Evolutionary conservation across 768 basidiomycete genomes (phyloP).

Genomic region (Tulasnella sp.): DNA sequence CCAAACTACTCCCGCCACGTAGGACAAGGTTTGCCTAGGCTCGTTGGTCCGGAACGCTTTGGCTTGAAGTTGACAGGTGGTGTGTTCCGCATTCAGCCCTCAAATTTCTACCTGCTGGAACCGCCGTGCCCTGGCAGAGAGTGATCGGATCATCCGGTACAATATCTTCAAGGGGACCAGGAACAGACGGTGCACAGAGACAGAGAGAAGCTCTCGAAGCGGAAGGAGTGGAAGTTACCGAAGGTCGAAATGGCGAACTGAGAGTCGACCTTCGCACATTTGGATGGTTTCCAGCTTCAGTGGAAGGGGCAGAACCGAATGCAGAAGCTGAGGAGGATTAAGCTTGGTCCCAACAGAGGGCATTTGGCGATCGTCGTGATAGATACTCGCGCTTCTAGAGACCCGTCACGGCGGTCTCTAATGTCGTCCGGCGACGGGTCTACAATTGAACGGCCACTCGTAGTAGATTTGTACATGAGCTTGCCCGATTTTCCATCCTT

Average conservation of each 20-base stretch:
- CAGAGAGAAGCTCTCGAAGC: slow-evolving; percentile 67
- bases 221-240: slow-evolving; percentile 66
- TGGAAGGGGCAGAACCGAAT: background rate
- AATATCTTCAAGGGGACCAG: slow-evolving; percentile 69
- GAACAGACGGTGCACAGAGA: slow-evolving; percentile 61
- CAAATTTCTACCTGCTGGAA: slow-evolving; percentile 55
- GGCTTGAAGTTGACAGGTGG: too few relatives aligned
- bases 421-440: too few relatives aligned
- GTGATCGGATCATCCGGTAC: slow-evolving; percentile 58
- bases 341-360: background rate
- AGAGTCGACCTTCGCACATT: background rate
- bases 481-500: too few relatives aligned
- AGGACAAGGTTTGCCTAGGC: slow-evolving; percentile 48
- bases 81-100: slow-evolving; percentile 55
- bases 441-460: too few relatives aligned
- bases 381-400: too few relatives aligned
- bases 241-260: slow-evolving; percentile 9
- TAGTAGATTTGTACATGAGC: too few relatives aligned
- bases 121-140: slow-evolving; percentile 73
- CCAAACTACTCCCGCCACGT: slow-evolving; percentile 70
- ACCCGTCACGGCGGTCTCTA: too few relatives aligned
- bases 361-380: too few relatives aligned
- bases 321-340: background rate
- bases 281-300: slow-evolving; percentile 13
- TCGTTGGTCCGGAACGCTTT: too few relatives aligned